These are phyloP conservation scores for Talaromyces sp. DNA, from an alignment of 2,329 filamentous ascomycete species.

Conservation along the genomic window DNA sequence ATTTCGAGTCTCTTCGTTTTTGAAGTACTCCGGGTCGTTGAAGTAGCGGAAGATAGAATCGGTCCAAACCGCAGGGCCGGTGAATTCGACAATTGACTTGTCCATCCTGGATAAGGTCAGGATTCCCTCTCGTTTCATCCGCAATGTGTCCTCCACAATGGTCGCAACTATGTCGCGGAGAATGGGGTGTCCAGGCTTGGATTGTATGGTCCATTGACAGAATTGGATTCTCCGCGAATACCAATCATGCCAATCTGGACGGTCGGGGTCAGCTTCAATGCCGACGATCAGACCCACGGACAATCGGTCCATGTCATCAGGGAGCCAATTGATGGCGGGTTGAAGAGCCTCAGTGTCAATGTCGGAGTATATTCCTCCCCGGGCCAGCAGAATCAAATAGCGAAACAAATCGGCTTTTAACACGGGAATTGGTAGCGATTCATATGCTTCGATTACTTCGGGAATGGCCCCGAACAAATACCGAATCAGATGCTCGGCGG, in stretches of 20 bases:
- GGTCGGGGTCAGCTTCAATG: slow-evolving; percentile 93
- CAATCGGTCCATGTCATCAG: slow-evolving; percentile 67
- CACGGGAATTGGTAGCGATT: slow-evolving; percentile 66
- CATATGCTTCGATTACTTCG: slow-evolving; percentile 73
- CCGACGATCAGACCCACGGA: slow-evolving; percentile 83
- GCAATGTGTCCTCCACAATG: slow-evolving; percentile 77
- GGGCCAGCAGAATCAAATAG: slow-evolving; percentile 69
- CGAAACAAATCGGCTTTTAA: slow-evolving; percentile 76
- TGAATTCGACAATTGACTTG: slow-evolving; percentile 85
- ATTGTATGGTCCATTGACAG: slow-evolving; percentile 98
- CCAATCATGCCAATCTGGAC: slow-evolving; percentile 89
- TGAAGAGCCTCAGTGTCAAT: slow-evolving; percentile 87
- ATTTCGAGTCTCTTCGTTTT: slow-evolving; percentile 55
- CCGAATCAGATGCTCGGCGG: slow-evolving; percentile 73
- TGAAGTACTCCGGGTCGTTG: slow-evolving; percentile 80
- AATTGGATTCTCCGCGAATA: slow-evolving; percentile 96
- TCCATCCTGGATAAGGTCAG: slow-evolving; percentile 59
- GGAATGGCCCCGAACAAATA: slow-evolving; percentile 82
- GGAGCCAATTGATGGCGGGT: slow-evolving; percentile 83
- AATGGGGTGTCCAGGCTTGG: slow-evolving; percentile 89
- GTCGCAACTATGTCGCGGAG: slow-evolving; percentile 80
- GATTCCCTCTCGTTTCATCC: slow-evolving; percentile 63
- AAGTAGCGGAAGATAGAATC: slow-evolving; percentile 89
- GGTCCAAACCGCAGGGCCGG: slow-evolving; percentile 91
- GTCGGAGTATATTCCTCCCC: slow-evolving; percentile 80